Evolutionary conservation across 352 stramenopile species (phyloP).

Genomic region (Pythium brassicae): DNA sequence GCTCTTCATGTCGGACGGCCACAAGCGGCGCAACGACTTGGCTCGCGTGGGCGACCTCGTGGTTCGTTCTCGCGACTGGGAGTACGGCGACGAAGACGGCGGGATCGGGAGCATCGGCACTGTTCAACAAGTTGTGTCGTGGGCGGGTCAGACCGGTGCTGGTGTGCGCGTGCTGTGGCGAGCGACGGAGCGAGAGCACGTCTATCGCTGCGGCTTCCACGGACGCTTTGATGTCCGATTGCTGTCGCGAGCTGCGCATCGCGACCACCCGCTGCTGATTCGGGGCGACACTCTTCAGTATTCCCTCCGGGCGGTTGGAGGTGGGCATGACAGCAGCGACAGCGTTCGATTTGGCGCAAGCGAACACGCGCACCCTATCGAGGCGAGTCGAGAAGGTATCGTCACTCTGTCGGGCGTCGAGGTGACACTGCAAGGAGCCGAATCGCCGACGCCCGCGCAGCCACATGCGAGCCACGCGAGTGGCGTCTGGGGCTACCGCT

Average conservation of each 20-base stretch:
- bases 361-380: no score
- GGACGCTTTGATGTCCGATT: constrained; percentile 58
- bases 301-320: constrained; percentile 10
- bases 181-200: constrained; percentile 20
- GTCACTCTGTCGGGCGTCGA: not conserved
- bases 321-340: constrained; percentile 8
- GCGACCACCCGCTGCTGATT: constrained; percentile 40
- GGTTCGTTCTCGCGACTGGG: constrained; percentile 60
- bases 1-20: constrained; percentile 34
- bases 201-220: constrained; percentile 68
- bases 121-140: constrained; percentile 51
- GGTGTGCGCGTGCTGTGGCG: constrained; percentile 60
- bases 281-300: constrained; percentile 36
- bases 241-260: constrained; percentile 11
- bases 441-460: not conserved
- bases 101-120: constrained; percentile 47
- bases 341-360: no score
- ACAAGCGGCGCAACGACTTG: constrained; percentile 17
- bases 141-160: constrained; percentile 39
- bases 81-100: constrained; percentile 73
- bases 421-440: not conserved
- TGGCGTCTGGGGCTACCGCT: constrained; percentile 57
- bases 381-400: no score
- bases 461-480: not conserved
- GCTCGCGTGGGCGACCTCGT: constrained; percentile 47